These are phyloP conservation scores for Polygonum maritimum DNA, from an alignment of 148 eudicot genomes.

Conservation along the genomic window DNA sequence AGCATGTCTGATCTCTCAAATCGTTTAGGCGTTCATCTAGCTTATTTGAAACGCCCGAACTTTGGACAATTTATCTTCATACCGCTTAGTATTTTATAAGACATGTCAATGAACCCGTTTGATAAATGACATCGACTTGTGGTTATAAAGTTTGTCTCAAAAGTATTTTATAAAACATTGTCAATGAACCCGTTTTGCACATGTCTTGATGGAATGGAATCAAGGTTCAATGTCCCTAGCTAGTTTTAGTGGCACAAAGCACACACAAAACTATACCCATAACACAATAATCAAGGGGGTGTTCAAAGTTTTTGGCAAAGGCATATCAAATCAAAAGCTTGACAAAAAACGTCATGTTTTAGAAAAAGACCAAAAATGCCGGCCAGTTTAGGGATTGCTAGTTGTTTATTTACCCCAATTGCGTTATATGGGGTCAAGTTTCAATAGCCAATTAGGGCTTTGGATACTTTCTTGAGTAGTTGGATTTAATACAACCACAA, in stretches of 20 bases:
- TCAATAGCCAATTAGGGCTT: background rate
- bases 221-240: background rate
- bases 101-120: too few species aligned
- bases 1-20: too few species aligned
- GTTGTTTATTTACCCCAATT: background rate
- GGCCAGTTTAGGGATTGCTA: background rate
- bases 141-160: too few species aligned
- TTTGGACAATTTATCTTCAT: too few species aligned
- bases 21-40: too few species aligned
- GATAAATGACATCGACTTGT: too few species aligned
- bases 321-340: background rate
- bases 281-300: background rate
- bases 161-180: too few species aligned
- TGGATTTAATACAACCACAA: background rate
- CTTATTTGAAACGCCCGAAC: too few species aligned
- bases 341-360: background rate
- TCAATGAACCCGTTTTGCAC: background rate
- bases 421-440: background rate
- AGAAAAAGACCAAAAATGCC: background rate
- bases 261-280: background rate
- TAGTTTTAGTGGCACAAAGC: background rate
- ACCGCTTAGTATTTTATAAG: too few species aligned
- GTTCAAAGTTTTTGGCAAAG: constrained; percentile 2
- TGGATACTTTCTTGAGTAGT: background rate
- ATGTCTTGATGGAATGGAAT: background rate